Conservation (phyloP, 1,284 basidiomycete species). For the Cryptococcus sp. region DNA sequence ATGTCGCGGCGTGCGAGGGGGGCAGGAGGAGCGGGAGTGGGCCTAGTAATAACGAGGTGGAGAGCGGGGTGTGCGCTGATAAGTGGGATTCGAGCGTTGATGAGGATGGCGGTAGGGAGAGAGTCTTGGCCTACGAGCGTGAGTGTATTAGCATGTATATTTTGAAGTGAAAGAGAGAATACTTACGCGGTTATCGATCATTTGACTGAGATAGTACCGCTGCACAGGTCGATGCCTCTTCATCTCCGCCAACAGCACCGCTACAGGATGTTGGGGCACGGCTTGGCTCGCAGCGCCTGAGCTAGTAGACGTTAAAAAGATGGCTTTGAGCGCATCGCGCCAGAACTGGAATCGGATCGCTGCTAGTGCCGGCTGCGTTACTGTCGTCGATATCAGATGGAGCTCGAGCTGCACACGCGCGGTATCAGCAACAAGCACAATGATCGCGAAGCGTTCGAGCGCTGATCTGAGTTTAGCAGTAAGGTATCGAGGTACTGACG, state of each 20-base stretch:
- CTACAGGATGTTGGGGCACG: conserved; percentile 75
- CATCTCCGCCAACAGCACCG: conserved; percentile 69
- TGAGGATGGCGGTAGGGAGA: conserved; percentile 65
- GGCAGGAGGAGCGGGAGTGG: conserved; percentile 71
- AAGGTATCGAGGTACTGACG: conserved; percentile 62
- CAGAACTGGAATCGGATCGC: conserved; percentile 91
- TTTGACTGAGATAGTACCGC: conserved; percentile 75
- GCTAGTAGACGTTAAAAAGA: conserved; percentile 43
- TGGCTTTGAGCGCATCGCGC: conserved; percentile 77
- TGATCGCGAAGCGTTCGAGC: neutral
- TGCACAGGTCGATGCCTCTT: conserved; percentile 55
- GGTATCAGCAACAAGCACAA: neutral
- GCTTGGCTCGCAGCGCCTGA: conserved; percentile 23
- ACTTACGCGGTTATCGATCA: conserved; percentile 81
- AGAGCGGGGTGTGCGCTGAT: conserved; percentile 73
- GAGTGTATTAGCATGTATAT: conserved; percentile 5
- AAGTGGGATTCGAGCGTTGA: conserved; percentile 70
- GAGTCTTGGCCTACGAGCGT: conserved; percentile 67
- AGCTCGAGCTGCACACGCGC: conserved; percentile 68
- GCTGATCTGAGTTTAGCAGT: neutral
- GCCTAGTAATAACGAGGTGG: conserved; percentile 76
- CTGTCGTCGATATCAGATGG: conserved; percentile 74
- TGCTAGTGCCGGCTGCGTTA: conserved; percentile 76
- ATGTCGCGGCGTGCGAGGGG: conserved; percentile 58
- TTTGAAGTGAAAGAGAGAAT: neutral